Base-by-base conservation (phyloP, 345 rosid species). In the Erodium maritimum region DNA sequence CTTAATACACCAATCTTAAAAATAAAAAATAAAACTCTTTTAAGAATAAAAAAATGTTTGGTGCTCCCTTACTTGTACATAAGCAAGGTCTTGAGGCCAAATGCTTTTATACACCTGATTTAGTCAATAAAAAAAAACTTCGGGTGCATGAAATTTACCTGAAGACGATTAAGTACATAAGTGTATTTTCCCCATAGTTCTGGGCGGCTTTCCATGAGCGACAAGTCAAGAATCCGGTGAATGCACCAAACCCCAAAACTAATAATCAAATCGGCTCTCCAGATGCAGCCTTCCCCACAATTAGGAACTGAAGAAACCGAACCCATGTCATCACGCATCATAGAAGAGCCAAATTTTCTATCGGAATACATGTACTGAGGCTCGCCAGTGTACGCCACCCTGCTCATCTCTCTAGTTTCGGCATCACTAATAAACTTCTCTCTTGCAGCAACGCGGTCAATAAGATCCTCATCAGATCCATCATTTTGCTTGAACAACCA, bases 191-290 rank as follows among this genome's bases (percentile, higher is more conserved):
- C 99, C 99, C 99, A 94, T 24, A 94, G 75, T 70, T 90, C 97
- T 19, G 97, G 99, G 45, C 99, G 80, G 73, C 99, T 90, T 77
- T 94, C 99, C 97, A 87, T 76, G 61, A 85, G 80, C 17, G 97
- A 94, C 70, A 94, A 68, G 67, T 79, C 84, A 55, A 94, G 97
- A 66, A 94, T 71, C 60, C 91, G 82, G 71, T 85, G 97, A 34
- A 94, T 86, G 75, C 99, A 87, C 99, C 99, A 94, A 8, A 94
- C 89, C 24, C 99, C 99, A 66, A 94, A 94, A 77, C 99, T 94
- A 60, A 77, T 72, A 13, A 90, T 69, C 72, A 94, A 68, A 69
- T 90, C 96, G 24, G 66, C 81, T 66, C 71, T 87, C 95, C 96
- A 94, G 14, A 87, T 75, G 55, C 99, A 94, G 67, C 80, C 97